Evolutionary conservation across 768 basidiomycete species (phyloP).

Genomic region (Chalciporus piperatus): DNA sequence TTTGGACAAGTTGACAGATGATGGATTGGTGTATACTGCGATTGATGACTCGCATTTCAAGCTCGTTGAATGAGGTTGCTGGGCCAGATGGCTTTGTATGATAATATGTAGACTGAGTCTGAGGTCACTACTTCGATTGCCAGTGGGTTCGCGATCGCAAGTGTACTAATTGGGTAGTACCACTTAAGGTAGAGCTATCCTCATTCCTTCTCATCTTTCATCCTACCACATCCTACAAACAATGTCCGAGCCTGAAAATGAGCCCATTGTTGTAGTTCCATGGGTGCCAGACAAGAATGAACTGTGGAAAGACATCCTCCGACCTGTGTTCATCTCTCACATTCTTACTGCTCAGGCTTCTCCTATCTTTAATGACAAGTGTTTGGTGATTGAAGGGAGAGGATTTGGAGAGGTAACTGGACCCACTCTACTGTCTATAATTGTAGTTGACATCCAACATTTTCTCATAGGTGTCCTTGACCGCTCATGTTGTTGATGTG

Average conservation of each 20-base stretch:
- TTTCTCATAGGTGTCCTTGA: constrained; percentile 42
- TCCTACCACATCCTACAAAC: background rate
- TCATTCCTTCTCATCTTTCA: background rate
- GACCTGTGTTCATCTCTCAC: constrained; percentile 59
- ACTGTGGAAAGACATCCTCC: constrained; percentile 16
- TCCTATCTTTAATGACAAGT: constrained; percentile 36
- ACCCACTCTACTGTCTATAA: no score
- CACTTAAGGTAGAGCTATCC: background rate
- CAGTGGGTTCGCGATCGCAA: background rate
- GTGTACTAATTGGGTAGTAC: background rate
- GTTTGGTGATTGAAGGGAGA: constrained; percentile 45
- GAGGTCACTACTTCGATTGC: no score
- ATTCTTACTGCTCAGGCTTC: constrained; percentile 40
- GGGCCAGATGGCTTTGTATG: background rate
- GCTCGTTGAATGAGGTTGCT: constrained; percentile 37
- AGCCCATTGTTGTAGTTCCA: constrained; percentile 1
- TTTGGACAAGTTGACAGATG: constrained; percentile 74
- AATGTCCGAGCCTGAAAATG: constrained; percentile 13
- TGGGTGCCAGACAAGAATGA: constrained; percentile 1
- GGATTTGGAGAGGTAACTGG: constrained; percentile 34
- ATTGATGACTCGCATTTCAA: constrained; percentile 80
- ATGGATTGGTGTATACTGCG: constrained; percentile 77
- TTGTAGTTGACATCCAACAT: background rate
- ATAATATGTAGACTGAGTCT: background rate
- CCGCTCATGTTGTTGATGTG: constrained; percentile 39